Evolutionary conservation across 2,329 filamentous ascomycete species (phyloP).

Genomic region (Colletotrichum paranaense): DNA sequence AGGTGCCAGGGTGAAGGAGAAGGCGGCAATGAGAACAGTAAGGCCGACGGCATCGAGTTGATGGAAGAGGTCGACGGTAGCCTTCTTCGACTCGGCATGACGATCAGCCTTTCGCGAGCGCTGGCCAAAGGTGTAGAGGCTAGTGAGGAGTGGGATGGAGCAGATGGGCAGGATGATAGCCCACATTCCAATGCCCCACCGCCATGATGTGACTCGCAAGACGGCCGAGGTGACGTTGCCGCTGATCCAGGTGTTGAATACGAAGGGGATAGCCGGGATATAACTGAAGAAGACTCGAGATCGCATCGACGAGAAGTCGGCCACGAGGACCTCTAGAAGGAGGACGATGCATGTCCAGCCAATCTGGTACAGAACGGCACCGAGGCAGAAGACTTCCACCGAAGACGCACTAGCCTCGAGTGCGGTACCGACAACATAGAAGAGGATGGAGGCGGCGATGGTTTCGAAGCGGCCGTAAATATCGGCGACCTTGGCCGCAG

Average conservation of each 20-base stretch:
- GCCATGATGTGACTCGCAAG: conserved; percentile 62
- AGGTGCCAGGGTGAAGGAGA: conserved; percentile 60
- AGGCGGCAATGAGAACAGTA: conserved; percentile 55
- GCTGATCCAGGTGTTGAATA: conserved; percentile 73
- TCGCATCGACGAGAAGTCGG: conserved; percentile 69
- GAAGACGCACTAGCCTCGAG: conserved; percentile 62
- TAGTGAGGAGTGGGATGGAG: conserved; percentile 62
- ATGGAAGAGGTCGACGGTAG: conserved; percentile 61
- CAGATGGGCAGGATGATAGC: conserved; percentile 69
- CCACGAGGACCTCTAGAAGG: conserved; percentile 70
- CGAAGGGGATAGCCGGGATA: conserved; percentile 68
- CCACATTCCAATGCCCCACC: conserved; percentile 75
- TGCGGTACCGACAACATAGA: conserved; percentile 66
- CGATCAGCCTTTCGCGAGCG: conserved; percentile 50
- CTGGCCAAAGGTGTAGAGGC: conserved; percentile 51
- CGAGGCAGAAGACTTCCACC: conserved; percentile 63
- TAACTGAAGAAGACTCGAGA: conserved; percentile 72
- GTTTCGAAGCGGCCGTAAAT: conserved; percentile 72
- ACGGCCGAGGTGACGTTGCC: conserved; percentile 66
- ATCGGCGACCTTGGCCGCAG: conserved; percentile 71
- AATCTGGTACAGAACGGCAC: conserved; percentile 67
- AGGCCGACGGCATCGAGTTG: conserved; percentile 65
- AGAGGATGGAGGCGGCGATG: conserved; percentile 63
- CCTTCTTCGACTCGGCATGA: conserved; percentile 39
- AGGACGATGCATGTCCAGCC: conserved; percentile 69